A percentile compares a stretch with the other conserved stretches of the same genome.
phyloP scores from a whole-genome alignment of 192 early-diverging fungal genomes.

The Physocladia obscura region DNA sequence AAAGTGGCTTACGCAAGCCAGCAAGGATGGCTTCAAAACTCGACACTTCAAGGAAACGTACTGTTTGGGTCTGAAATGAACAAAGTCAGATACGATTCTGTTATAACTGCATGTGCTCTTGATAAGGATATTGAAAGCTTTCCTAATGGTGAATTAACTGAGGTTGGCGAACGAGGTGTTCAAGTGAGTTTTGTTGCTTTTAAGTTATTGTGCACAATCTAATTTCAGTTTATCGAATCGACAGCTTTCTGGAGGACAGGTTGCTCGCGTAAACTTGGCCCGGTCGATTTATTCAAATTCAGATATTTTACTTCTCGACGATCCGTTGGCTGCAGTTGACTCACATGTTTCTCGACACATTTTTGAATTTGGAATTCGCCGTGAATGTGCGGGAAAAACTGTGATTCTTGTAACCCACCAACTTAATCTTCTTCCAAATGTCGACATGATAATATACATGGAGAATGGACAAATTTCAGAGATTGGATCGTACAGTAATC shows the following conservation, averaged over 20 bases:
- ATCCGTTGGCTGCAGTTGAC: conserved; percentile 73
- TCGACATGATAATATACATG: conserved; percentile 63
- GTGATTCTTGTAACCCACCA: conserved; percentile 71
- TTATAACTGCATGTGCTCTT: conserved; percentile 48
- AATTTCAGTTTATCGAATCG: conserved; percentile 52
- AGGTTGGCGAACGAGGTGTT: conserved; percentile 46
- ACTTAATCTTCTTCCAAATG: conserved; percentile 54
- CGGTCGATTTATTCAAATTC: conserved; percentile 58
- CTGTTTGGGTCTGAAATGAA: conserved; percentile 71
- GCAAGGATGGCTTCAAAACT: conserved; percentile 71
- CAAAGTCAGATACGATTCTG: conserved; percentile 8
- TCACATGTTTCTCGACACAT: conserved; percentile 63
- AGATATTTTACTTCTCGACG: conserved; percentile 72
- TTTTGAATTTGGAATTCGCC: conserved; percentile 59
- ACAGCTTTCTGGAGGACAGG: conserved; percentile 70
- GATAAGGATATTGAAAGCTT: conserved; percentile 35
- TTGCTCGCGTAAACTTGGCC: conserved; percentile 59
- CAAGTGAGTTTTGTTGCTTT: too few relatives aligned
- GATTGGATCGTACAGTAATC: conserved; percentile 52
- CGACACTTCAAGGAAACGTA: conserved; percentile 75
- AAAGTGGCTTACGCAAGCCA: conserved; percentile 64
- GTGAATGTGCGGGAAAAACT: conserved; percentile 49
- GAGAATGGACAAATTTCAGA: conserved; percentile 65
- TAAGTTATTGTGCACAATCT: too few relatives aligned
- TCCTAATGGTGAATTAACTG: conserved; percentile 33